phyloP scores from a whole-genome alignment of 495 filamentous ascomycete species.

The Wilcoxina mikolae region DNA sequence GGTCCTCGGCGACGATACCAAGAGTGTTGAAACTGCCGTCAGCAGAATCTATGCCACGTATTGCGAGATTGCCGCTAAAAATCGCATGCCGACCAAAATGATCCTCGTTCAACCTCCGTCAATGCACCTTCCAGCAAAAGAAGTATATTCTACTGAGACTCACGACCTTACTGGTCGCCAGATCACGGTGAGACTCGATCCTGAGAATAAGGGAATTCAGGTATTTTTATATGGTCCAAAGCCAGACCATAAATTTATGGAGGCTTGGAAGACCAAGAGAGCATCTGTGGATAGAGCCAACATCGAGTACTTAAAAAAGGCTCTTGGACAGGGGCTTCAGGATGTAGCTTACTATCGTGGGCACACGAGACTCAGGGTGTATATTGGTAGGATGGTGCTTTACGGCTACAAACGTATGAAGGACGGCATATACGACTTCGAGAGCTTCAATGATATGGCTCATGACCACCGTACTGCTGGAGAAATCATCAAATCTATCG shows the following conservation, averaged over 20 bases:
- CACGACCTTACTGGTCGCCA: constrained; percentile 19
- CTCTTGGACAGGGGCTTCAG: constrained; percentile 14
- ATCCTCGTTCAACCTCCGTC: constrained; percentile 20
- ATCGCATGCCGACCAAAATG: constrained; percentile 14
- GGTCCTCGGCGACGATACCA: constrained; percentile 18
- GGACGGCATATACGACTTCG: constrained; percentile 10
- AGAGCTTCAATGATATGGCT: constrained; percentile 11
- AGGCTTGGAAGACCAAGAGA: constrained; percentile 11
- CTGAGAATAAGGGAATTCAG: constrained; percentile 8
- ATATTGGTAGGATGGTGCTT: constrained; percentile 24
- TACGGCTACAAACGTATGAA: constrained; percentile 15
- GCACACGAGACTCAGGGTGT: constrained; percentile 19
- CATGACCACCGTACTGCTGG: constrained; percentile 9
- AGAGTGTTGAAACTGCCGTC: constrained; percentile 14
- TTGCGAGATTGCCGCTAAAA: constrained; percentile 22
- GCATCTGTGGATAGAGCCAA: constrained; percentile 15
- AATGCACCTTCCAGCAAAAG: background rate
- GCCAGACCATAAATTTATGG: constrained; percentile 13
- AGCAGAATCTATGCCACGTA: constrained; percentile 21
- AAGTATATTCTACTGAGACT: constrained; percentile 3
- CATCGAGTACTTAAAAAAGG: constrained; percentile 11
- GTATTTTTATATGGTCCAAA: constrained; percentile 8
- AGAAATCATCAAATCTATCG: constrained; percentile 17
- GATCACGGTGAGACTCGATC: constrained; percentile 17
- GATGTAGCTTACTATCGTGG: constrained; percentile 23